Evolutionary conservation across 2,329 filamentous ascomycete species (phyloP).

Genomic region (Dendryphion nanum): DNA sequence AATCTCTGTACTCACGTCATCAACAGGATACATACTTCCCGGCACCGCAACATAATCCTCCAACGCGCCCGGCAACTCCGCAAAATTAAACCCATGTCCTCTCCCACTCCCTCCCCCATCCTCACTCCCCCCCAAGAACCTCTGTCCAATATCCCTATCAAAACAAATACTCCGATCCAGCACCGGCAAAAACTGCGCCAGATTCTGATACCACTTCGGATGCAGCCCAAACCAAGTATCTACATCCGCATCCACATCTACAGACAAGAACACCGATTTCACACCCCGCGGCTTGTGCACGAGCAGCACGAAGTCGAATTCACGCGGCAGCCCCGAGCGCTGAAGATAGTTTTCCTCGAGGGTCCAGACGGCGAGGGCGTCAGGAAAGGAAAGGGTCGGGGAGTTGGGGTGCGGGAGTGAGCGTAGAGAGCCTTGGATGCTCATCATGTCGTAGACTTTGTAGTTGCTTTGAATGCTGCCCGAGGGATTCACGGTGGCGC

Average conservation of each 20-base stretch:
- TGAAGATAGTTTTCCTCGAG: slow-evolving; percentile 51
- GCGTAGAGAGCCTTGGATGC: slow-evolving; percentile 48
- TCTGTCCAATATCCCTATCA: slow-evolving; percentile 44
- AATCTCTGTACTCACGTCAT: too few species aligned
- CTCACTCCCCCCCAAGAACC: slow-evolving; percentile 45
- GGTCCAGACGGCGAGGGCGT: slow-evolving; percentile 50
- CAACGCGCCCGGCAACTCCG: slow-evolving; percentile 37
- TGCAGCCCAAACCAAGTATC: slow-evolving; percentile 43
- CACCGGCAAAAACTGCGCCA: slow-evolving; percentile 40
- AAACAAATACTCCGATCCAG: slow-evolving; percentile 41
- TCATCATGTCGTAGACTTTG: slow-evolving; percentile 51
- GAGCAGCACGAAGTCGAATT: slow-evolving; percentile 53
- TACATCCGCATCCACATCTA: slow-evolving; percentile 46
- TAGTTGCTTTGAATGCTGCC: slow-evolving; percentile 43
- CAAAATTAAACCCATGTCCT: slow-evolving; percentile 48
- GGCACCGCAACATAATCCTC: slow-evolving; percentile 49
- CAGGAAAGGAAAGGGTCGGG: slow-evolving; percentile 41
- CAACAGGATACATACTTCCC: slow-evolving; percentile 30
- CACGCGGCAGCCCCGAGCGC: slow-evolving; percentile 49
- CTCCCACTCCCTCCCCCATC: too few species aligned
- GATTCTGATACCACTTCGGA: slow-evolving; percentile 40
- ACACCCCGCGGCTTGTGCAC: slow-evolving; percentile 45
- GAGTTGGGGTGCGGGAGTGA: slow-evolving; percentile 38
- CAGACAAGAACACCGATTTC: slow-evolving; percentile 38
- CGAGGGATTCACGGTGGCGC: slow-evolving; percentile 43